Evolutionary conservation across 2,329 filamentous ascomycete species (phyloP).

Genomic region (Aphanocladium album): DNA sequence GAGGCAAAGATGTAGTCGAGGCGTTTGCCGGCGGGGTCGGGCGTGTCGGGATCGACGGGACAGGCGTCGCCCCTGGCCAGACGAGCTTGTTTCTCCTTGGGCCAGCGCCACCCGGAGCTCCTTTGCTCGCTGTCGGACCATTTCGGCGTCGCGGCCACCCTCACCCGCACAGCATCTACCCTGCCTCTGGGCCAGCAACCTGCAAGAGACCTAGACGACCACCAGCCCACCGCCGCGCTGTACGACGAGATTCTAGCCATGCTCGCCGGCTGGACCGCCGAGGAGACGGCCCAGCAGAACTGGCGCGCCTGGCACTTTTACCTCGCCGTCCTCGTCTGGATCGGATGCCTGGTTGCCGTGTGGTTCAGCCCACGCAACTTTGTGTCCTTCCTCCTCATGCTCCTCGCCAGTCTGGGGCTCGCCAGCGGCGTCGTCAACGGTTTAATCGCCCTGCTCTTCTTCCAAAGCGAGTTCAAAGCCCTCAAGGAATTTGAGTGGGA

Average conservation of each 20-base stretch:
- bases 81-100: slow-evolving; percentile 61
- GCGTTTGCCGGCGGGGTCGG: slow-evolving; percentile 74
- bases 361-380: slow-evolving; percentile 81
- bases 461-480: slow-evolving; percentile 74
- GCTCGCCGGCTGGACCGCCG: slow-evolving; percentile 59
- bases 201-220: slow-evolving; percentile 13
- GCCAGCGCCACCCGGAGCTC: slow-evolving; percentile 74
- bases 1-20: slow-evolving; percentile 92
- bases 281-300: slow-evolving; percentile 67
- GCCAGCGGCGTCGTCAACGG: slow-evolving; percentile 76
- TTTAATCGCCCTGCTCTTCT: slow-evolving; percentile 80
- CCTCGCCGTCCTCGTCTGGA: slow-evolving; percentile 57
- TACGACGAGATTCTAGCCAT: slow-evolving; percentile 2
- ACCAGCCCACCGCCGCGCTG: slow-evolving; percentile 16
- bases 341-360: slow-evolving; percentile 72
- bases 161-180: slow-evolving; percentile 32
- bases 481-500: slow-evolving; percentile 94
- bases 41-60: slow-evolving; percentile 56
- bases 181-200: not conserved
- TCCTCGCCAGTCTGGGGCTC: slow-evolving; percentile 74
- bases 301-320: slow-evolving; percentile 73
- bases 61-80: slow-evolving; percentile 56
- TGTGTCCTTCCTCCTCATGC: slow-evolving; percentile 72
- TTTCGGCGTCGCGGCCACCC: slow-evolving; percentile 81
- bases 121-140: slow-evolving; percentile 90